Percentiles rank a stretch among this genome's conserved stretches.
Evolutionary conservation across 176 grass and related monocot genomes (phyloP).

Genomic region (Oryza longistaminata): DNA sequence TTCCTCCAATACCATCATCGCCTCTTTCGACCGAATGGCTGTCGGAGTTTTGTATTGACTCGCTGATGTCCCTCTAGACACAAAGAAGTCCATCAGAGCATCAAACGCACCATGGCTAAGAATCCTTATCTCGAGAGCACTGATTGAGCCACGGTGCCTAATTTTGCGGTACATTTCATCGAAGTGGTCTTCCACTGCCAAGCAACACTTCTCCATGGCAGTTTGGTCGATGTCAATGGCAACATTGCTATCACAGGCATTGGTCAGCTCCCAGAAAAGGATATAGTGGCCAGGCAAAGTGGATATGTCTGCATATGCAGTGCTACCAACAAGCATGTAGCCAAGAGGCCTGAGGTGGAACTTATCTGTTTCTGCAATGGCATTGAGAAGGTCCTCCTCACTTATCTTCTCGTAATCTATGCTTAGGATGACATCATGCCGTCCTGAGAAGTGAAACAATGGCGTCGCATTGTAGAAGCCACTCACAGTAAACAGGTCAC

Average conservation of each 20-base stretch:
- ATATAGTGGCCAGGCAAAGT: constrained; percentile 21
- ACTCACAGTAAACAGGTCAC: constrained; percentile 16
- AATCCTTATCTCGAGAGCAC: constrained; percentile 14
- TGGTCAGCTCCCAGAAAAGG: constrained; percentile 24
- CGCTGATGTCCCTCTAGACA: constrained; percentile 18
- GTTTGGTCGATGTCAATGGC: not conserved
- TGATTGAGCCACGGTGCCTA: not conserved
- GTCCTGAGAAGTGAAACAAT: not conserved
- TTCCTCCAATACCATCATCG: not conserved
- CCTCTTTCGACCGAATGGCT: constrained; percentile 5
- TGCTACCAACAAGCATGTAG: constrained; percentile 18
- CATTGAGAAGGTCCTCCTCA: constrained; percentile 25
- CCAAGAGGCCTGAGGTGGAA: constrained; percentile 21
- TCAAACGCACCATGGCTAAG: not conserved
- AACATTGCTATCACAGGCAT: not conserved
- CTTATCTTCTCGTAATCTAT: not conserved
- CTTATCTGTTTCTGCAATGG: constrained; percentile 3
- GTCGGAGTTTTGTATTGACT: constrained; percentile 24
- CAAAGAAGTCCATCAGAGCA: constrained; percentile 26
- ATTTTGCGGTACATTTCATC: not conserved
- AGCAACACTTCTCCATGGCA: constrained; percentile 14
- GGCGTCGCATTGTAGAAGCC: constrained; percentile 24
- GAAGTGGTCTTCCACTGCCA: not conserved
- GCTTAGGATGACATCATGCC: not conserved
- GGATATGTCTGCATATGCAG: constrained; percentile 24